A percentile compares a stretch with the other conserved stretches of the same genome.
phyloP scores from a whole-genome alignment of 305 asterid species.

The Fraxinus xanthoxyloides region DNA sequence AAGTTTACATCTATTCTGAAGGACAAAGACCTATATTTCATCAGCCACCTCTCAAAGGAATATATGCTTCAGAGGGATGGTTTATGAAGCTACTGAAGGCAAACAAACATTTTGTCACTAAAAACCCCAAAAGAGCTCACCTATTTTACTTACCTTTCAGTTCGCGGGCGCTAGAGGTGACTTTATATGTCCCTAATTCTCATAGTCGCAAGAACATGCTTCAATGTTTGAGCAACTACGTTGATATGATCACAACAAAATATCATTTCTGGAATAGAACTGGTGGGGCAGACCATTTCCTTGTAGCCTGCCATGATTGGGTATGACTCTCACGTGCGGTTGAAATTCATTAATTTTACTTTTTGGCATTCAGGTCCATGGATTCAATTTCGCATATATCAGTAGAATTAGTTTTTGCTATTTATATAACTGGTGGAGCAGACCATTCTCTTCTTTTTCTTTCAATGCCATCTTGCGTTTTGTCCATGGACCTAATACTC shows the following conservation, averaged over 20 bases:
- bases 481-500: neutral
- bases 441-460: neutral
- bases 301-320: constrained; percentile 97
- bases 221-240: constrained; percentile 40
- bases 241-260: constrained; percentile 36
- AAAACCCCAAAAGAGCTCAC: constrained; percentile 68
- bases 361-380: neutral
- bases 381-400: neutral
- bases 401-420: neutral
- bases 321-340: constrained; percentile 36
- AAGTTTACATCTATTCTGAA: constrained; percentile 73
- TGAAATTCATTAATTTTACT: neutral
- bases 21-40: constrained; percentile 76
- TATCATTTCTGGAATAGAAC: constrained; percentile 81
- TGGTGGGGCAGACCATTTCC: constrained; percentile 81
- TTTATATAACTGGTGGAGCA: neutral
- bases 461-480: neutral
- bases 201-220: constrained; percentile 50
- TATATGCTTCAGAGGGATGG: constrained; percentile 97
- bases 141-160: constrained; percentile 85
- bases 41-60: constrained; percentile 73
- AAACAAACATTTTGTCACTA: constrained; percentile 59
- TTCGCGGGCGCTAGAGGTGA: constrained; percentile 51
- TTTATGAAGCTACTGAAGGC: constrained; percentile 72
- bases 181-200: constrained; percentile 65